Percentiles rank a stretch among this genome's conserved stretches.
These are phyloP conservation scores for Sclerotinia spermophila DNA, from an alignment of 2,329 filamentous ascomycete species.

Conservation along the genomic window DNA sequence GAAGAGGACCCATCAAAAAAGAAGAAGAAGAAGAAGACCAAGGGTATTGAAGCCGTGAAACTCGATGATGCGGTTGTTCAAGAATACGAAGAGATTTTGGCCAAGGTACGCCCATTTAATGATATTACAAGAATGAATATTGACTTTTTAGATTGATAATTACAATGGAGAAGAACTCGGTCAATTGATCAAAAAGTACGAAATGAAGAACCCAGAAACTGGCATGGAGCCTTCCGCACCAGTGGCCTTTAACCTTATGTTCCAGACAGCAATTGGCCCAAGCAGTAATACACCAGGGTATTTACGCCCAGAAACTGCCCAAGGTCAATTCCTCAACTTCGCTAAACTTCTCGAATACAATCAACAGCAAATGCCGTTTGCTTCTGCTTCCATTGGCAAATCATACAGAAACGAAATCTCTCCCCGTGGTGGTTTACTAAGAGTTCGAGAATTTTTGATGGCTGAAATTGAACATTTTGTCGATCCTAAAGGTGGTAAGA, in stretches of 20 bases:
- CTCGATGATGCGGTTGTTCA: constrained; percentile 80
- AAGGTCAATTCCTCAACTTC: constrained; percentile 97
- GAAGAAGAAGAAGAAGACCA: constrained; percentile 91
- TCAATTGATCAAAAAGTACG: constrained; percentile 82
- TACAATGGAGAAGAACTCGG: constrained; percentile 85
- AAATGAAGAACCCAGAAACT: constrained; percentile 83
- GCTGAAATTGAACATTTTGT: constrained; percentile 99
- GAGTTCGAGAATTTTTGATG: constrained; percentile 97
- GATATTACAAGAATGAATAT: not conserved
- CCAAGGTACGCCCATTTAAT: constrained; percentile 47
- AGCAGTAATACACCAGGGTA: constrained; percentile 84
- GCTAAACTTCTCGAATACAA: constrained; percentile 95
- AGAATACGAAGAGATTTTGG: constrained; percentile 89
- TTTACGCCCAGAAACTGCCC: constrained; percentile 89
- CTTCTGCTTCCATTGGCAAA: constrained; percentile 94
- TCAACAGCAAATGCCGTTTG: constrained; percentile 92
- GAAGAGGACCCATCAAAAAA: constrained; percentile 69
- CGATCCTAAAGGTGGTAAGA: constrained; percentile 91
- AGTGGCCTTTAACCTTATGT: constrained; percentile 97
- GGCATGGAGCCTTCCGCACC: constrained; percentile 74
- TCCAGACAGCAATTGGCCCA: constrained; percentile 90
- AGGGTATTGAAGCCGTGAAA: constrained; percentile 73
- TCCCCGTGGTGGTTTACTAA: constrained; percentile 81
- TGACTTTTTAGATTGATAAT: constrained; percentile 70
- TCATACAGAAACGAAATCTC: constrained; percentile 99